Evolutionary conservation across 2,329 filamentous ascomycete genomes (phyloP).

Genomic region (Fusarium staphyleae): DNA sequence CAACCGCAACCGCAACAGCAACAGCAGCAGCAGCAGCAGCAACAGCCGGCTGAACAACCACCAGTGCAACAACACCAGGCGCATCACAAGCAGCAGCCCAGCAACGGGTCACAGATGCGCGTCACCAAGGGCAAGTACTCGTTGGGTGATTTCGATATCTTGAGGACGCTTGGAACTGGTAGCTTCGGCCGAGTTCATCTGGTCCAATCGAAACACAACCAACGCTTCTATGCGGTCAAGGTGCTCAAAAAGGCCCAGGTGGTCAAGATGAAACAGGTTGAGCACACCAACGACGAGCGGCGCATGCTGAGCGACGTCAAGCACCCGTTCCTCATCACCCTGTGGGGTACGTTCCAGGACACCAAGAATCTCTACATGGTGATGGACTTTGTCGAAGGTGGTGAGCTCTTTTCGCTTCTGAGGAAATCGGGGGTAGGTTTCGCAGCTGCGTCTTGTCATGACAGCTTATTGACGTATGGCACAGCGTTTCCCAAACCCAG

Average conservation of each 20-base stretch:
- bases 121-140: constrained; percentile 98
- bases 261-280: constrained; percentile 99
- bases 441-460: neutral
- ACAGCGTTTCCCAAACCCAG: constrained; percentile 96
- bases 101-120: constrained; percentile 55
- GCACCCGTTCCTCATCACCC: constrained; percentile 95
- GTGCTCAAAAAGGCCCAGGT: constrained; percentile 98
- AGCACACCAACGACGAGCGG: constrained; percentile 98
- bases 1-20: constrained; percentile 32
- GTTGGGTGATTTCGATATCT: constrained; percentile 85
- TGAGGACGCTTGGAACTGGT: constrained; percentile 92
- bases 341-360: constrained; percentile 99
- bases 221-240: constrained; percentile 97
- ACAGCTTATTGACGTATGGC: constrained; percentile 7
- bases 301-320: constrained; percentile 96
- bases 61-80: constrained; percentile 41
- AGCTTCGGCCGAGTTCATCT: constrained; percentile 97
- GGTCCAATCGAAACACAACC: constrained; percentile 97
- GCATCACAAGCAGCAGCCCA: constrained; percentile 44
- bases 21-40: constrained; percentile 34
- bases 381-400: constrained; percentile 99
- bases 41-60: constrained; percentile 35
- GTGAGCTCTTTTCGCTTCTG: constrained; percentile 93
- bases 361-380: constrained; percentile 98
- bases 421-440: constrained; percentile 84